phyloP scores from a whole-genome alignment of 2,329 filamentous ascomycete genomes.

The Diaporthe australafricana region DNA sequence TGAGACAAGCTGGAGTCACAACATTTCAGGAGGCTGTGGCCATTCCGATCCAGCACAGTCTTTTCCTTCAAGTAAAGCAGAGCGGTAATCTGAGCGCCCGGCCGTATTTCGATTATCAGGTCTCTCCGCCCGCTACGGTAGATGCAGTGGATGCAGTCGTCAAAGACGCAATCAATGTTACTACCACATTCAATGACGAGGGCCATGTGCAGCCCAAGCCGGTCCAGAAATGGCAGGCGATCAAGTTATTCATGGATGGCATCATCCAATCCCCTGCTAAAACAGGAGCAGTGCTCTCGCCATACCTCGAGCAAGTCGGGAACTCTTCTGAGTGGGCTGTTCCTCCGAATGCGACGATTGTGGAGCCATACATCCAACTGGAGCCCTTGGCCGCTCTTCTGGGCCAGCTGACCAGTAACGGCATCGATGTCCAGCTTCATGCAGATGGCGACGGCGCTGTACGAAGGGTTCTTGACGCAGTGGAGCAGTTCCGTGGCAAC shows the following conservation, averaged over 20 bases:
- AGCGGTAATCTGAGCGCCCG: neutral
- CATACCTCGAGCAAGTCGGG: conserved; percentile 1
- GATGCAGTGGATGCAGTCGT: neutral
- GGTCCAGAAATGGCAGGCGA: neutral
- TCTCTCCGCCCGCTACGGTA: neutral
- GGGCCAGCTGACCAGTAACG: neutral
- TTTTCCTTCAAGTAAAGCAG: neutral
- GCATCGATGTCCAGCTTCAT: conserved; percentile 6
- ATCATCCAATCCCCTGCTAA: neutral
- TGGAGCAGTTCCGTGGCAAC: neutral
- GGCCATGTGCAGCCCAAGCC: neutral
- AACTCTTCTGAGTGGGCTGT: neutral
- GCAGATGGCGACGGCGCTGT: conserved; percentile 4
- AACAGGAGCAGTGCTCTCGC: neutral
- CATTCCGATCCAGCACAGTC: neutral
- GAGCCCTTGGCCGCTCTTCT: neutral
- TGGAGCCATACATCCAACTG: neutral
- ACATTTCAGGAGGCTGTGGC: neutral
- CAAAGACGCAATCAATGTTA: neutral
- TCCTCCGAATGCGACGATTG: neutral
- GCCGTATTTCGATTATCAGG: neutral
- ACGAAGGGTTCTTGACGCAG: neutral
- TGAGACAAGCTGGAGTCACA: neutral
- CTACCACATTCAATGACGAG: neutral
- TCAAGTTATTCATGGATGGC: neutral